A percentile compares a stretch with the other conserved stretches of the same genome.
Conservation (phyloP, 1,284 basidiomycete species). For the Neolentinus lepideus region DNA sequence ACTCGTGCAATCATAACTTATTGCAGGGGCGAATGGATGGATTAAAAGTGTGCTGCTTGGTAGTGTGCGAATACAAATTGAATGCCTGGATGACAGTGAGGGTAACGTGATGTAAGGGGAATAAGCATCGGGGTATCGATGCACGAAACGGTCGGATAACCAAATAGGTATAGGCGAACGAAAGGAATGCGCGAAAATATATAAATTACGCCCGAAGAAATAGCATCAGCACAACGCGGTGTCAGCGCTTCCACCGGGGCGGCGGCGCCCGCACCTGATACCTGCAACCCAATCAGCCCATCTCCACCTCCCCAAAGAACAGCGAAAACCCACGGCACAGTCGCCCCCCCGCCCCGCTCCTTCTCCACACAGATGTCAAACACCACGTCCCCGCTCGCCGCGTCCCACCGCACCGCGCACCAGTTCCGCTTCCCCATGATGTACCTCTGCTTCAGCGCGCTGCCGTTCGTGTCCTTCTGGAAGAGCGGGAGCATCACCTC, state of each 20-base stretch:
- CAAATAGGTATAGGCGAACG: not conserved
- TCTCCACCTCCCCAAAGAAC: not conserved
- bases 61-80: not conserved
- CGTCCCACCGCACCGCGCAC: constrained; percentile 68
- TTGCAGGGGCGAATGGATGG: too few species aligned
- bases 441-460: constrained; percentile 57
- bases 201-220: not conserved
- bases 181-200: not conserved
- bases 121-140: not conserved
- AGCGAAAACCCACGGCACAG: constrained; percentile 47
- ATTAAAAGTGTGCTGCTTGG: not conserved
- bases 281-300: constrained; percentile 5
- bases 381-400: constrained; percentile 56
- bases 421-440: constrained; percentile 91
- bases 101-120: not conserved
- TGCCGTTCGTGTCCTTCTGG: constrained; percentile 70
- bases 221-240: not conserved
- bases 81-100: too few species aligned
- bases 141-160: not conserved
- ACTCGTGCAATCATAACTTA: too few species aligned
- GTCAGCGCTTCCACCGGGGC: constrained; percentile 15
- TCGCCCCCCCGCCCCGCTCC: constrained; percentile 72
- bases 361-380: constrained; percentile 90
- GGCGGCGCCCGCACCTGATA: constrained; percentile 18
- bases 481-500: constrained; percentile 87